A percentile compares a stretch with the other conserved stretches of the same genome.
phyloP scores from a whole-genome alignment of 306 rosid genomes.

The Prinsepia uniflora region DNA sequence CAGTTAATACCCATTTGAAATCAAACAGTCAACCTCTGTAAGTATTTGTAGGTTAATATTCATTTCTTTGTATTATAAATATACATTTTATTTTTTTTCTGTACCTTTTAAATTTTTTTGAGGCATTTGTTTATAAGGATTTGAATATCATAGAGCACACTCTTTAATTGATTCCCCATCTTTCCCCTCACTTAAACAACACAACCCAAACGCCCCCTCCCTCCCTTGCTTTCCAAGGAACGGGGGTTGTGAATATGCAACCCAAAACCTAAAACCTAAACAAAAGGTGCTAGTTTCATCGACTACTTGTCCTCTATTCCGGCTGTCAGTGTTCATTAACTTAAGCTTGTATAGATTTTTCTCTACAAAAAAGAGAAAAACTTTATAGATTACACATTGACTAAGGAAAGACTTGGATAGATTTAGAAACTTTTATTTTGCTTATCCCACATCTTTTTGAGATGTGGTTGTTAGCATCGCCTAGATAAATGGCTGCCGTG shows the following conservation, averaged over 20 bases:
- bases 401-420: background rate
- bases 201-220: too few species aligned
- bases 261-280: background rate
- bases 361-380: too few species aligned
- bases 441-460: background rate
- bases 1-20: conserved; percentile 19
- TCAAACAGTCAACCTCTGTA: conserved; percentile 47
- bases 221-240: background rate
- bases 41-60: conserved; percentile 29
- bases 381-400: background rate
- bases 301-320: background rate
- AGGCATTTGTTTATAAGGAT: background rate
- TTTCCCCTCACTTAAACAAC: background rate
- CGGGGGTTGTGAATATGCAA: background rate
- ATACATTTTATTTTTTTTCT: background rate
- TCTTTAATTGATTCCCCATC: background rate
- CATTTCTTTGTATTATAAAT: background rate
- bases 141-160: conserved; percentile 10
- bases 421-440: background rate
- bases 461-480: too few species aligned
- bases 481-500: background rate
- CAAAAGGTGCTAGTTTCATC: conserved; percentile 5
- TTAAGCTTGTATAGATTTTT: too few species aligned
- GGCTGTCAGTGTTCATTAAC: background rate
- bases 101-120: background rate